A percentile compares a stretch with the other conserved stretches of the same genome.
These are phyloP conservation scores for Stylosanthes scabra DNA, from an alignment of 331 rosid genomes.

Conservation along the genomic window DNA sequence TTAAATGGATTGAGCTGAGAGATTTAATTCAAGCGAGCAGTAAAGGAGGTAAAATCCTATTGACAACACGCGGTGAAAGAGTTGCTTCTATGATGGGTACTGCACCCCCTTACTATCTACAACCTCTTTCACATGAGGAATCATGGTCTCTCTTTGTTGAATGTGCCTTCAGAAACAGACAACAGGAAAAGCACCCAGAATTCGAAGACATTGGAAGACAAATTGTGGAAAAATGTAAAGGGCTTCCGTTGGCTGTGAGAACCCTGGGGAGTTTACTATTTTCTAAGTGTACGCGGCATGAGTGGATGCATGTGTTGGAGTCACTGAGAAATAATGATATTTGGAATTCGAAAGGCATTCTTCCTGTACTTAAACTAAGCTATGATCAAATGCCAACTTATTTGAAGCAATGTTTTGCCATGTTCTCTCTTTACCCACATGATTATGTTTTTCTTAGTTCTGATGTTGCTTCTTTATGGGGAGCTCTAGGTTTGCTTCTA, in stretches of 20 bases:
- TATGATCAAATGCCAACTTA: constrained; percentile 37
- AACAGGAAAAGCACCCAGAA: not conserved
- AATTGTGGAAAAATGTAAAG: constrained; percentile 41
- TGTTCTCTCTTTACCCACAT: constrained; percentile 30
- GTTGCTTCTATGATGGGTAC: constrained; percentile 27
- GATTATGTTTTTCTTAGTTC: rapidly evolving
- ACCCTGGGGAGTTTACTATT: constrained; percentile 38
- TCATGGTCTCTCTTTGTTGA: constrained; percentile 28
- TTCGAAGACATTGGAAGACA: constrained; percentile 33
- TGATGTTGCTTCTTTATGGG: not conserved
- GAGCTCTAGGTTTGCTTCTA: constrained; percentile 10
- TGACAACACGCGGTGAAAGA: not conserved
- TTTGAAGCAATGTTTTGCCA: constrained; percentile 39
- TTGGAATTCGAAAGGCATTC: constrained; percentile 33
- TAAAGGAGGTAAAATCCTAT: constrained; percentile 34
- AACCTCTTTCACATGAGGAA: no score
- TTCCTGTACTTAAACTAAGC: constrained; percentile 30
- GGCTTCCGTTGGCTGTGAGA: constrained; percentile 47
- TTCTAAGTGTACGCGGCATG: not conserved
- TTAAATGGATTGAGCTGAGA: constrained; percentile 32
- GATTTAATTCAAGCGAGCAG: constrained; percentile 15
- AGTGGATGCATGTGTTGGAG: no score
- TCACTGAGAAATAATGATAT: constrained; percentile 10
- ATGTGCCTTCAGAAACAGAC: constrained; percentile 43
- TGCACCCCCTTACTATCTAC: no score